Evolutionary conservation across 2,329 filamentous ascomycete genomes (phyloP).

Genomic region (Neocucurbitaria cava): DNA sequence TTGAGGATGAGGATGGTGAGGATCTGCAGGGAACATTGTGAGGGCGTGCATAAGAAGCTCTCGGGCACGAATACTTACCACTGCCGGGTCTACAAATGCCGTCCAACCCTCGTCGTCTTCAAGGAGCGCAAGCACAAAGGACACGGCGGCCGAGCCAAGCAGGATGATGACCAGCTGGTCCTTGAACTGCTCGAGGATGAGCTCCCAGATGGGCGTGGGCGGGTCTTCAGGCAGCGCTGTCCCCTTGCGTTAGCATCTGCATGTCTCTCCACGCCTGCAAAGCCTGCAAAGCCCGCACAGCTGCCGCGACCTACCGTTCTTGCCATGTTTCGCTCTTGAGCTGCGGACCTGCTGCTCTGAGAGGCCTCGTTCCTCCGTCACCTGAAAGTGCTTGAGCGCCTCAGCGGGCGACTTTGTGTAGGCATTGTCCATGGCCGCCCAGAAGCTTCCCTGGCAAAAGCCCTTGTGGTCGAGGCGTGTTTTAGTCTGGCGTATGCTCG

Average conservation of each 20-base stretch:
- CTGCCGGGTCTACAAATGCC: conserved; percentile 93
- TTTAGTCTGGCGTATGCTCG: too few relatives aligned
- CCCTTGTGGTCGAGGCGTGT: not conserved
- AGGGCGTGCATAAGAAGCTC: conserved; percentile 10
- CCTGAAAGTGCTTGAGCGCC: conserved; percentile 60
- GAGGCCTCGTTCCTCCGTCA: conserved; percentile 59
- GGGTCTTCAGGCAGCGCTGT: conserved; percentile 84
- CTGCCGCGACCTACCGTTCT: conserved; percentile 56
- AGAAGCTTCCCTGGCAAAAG: conserved; percentile 6
- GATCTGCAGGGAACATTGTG: conserved; percentile 66
- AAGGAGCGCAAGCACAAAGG: conserved; percentile 90
- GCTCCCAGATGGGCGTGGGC: conserved; percentile 93
- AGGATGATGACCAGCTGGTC: conserved; percentile 97
- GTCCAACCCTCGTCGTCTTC: conserved; percentile 95
- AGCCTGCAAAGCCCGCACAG: not conserved
- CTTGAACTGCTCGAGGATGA: conserved; percentile 98
- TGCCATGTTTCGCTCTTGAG: conserved; percentile 58
- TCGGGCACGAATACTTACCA: conserved; percentile 67
- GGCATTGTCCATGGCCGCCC: conserved; percentile 60
- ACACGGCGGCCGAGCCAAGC: conserved; percentile 88
- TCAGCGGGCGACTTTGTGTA: conserved; percentile 59
- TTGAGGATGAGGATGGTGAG: conserved; percentile 97
- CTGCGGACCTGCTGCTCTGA: conserved; percentile 57
- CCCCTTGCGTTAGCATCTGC: conserved; percentile 10
- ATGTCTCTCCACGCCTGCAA: not conserved